Conservation (phyloP, 2,329 filamentous ascomycete genomes). For the Paraphoma chrysanthemicola region DNA sequence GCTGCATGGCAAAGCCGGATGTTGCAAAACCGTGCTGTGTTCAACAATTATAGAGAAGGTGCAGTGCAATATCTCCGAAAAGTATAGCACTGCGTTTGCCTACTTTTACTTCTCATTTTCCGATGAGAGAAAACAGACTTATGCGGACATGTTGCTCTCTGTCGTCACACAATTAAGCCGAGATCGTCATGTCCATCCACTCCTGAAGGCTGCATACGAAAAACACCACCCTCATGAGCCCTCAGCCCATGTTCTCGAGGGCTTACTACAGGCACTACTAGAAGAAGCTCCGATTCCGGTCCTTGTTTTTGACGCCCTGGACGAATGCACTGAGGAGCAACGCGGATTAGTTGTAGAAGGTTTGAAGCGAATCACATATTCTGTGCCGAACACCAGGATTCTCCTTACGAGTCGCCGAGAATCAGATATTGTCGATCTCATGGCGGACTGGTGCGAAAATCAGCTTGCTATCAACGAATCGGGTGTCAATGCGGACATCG, state of each 20-base stretch:
- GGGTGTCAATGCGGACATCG: not conserved
- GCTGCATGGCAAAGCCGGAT: not conserved
- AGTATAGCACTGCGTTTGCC: not conserved
- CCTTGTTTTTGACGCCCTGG: not conserved
- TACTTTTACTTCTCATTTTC: not conserved
- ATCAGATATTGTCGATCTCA: not conserved
- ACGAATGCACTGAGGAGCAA: not conserved
- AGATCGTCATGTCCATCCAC: not conserved
- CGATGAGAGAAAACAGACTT: not conserved
- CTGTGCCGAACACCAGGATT: not conserved
- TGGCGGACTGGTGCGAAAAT: not conserved
- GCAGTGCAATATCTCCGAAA: not conserved
- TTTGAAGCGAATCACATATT: not conserved
- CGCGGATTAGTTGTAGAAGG: not conserved
- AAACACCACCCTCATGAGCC: not conserved
- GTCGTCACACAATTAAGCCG: not conserved
- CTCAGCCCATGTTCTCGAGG: not conserved
- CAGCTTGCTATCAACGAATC: not conserved
- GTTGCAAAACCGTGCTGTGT: not conserved
- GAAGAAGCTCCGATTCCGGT: not conserved
- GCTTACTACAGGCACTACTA: not conserved
- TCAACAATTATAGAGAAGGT: not conserved
- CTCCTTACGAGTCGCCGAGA: not conserved
- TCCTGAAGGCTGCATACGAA: not conserved
- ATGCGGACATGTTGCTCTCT: not conserved